Percentiles rank a stretch among this genome's conserved stretches.
Evolutionary conservation across 306 rosid genomes (phyloP).

Genomic region (Gastrolobium bilobum): DNA sequence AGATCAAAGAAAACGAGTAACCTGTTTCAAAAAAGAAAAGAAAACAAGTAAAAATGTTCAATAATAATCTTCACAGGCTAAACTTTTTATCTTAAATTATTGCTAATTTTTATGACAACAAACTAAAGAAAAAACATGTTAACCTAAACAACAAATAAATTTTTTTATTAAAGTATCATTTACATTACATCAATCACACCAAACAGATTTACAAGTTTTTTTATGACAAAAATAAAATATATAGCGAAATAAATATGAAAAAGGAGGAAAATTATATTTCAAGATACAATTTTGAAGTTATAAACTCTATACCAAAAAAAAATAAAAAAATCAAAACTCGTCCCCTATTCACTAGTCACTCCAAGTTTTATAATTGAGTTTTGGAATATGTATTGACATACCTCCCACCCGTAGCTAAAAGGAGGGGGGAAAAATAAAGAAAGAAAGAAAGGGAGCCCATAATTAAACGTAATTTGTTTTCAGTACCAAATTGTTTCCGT

Average conservation of each 20-base stretch:
- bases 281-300: not conserved
- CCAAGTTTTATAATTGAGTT: not conserved
- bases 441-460: not conserved
- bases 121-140: not conserved
- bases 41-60: not conserved
- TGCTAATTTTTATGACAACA: not conserved
- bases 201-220: not conserved
- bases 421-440: not conserved
- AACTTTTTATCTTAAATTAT: not conserved
- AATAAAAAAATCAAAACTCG: too few species aligned
- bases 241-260: not conserved
- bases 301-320: not conserved
- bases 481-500: not conserved
- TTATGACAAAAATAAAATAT: not conserved
- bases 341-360: not conserved
- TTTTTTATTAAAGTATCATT: not conserved
- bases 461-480: conserved; percentile 26
- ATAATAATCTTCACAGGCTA: not conserved
- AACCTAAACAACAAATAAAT: not conserved
- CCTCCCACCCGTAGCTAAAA: not conserved
- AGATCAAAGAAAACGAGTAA: not conserved
- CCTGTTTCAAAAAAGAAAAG: too few species aligned
- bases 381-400: not conserved
- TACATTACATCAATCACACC: not conserved
- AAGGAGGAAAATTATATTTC: not conserved